A percentile compares a stretch with the other conserved stretches of the same genome.
phyloP scores from a whole-genome alignment of 805 yeast genomes.

The Yarrowia bubula region DNA sequence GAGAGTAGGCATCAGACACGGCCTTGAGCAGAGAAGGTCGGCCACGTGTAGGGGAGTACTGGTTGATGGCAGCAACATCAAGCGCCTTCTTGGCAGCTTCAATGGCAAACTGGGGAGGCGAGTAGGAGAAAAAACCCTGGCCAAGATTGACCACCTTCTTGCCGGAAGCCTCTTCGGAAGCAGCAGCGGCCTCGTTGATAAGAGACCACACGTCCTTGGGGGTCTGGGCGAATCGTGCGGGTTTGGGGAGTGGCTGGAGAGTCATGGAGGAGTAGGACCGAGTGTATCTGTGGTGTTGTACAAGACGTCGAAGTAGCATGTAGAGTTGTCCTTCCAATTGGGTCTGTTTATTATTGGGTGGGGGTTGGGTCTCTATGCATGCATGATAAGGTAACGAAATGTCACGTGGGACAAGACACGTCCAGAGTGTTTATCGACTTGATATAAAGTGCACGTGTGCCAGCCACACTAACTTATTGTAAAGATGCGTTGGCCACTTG shows the following conservation, averaged over 20 bases:
- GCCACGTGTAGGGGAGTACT: conserved; percentile 90
- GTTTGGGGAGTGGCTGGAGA: conserved; percentile 26
- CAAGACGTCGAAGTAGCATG: conserved; percentile 15
- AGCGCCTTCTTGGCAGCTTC: conserved; percentile 77
- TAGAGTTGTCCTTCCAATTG: not conserved
- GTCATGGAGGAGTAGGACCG: conserved; percentile 15
- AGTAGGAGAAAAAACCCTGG: conserved; percentile 94
- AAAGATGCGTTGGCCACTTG: not conserved
- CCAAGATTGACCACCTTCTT: conserved; percentile 84
- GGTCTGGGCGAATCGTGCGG: conserved; percentile 35
- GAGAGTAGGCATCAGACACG: conserved; percentile 67
- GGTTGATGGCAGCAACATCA: conserved; percentile 72
- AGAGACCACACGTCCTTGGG: conserved; percentile 93
- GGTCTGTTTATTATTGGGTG: conserved; percentile 15
- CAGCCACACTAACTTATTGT: not conserved
- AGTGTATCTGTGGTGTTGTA: not conserved
- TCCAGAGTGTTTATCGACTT: not conserved
- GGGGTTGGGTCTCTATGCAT: conserved; percentile 17
- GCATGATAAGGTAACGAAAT: conserved; percentile 26
- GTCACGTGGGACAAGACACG: conserved; percentile 4
- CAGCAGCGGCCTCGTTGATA: conserved; percentile 92
- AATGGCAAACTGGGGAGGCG: conserved; percentile 92
- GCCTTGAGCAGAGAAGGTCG: conserved; percentile 72
- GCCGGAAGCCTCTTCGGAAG: conserved; percentile 65
- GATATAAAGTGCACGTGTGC: not conserved